Conservation (phyloP, 257 asterid species). For the Paulownia fortunei region DNA sequence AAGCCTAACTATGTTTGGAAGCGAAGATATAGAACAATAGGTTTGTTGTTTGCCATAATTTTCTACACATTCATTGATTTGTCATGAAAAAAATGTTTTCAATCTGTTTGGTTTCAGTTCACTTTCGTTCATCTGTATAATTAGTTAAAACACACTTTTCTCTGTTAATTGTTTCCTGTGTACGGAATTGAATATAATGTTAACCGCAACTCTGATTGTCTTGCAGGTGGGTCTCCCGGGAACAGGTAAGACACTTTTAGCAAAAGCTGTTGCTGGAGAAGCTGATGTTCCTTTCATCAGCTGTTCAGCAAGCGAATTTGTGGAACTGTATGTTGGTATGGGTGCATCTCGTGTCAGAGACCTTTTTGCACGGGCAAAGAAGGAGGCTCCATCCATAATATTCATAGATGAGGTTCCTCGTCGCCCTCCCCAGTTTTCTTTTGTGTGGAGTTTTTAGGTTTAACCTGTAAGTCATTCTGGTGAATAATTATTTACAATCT, state of each 20-base stretch:
- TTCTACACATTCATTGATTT: slow-evolving; percentile 21
- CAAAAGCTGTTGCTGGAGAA: slow-evolving; percentile 99
- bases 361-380: slow-evolving; percentile 97
- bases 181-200: background rate
- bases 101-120: slow-evolving; percentile 18
- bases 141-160: background rate
- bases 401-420: slow-evolving; percentile 91
- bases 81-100: background rate
- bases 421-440: slow-evolving; percentile 20
- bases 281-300: slow-evolving; percentile 98
- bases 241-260: slow-evolving; percentile 98
- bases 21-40: background rate
- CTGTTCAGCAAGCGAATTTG: slow-evolving; percentile 99
- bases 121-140: slow-evolving; percentile 13
- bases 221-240: slow-evolving; percentile 97
- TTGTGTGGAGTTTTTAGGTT: slow-evolving; percentile 20
- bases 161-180: slow-evolving; percentile 1
- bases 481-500: slow-evolving; percentile 26
- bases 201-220: slow-evolving; percentile 33
- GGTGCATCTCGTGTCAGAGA: slow-evolving; percentile 99
- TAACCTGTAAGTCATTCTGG: slow-evolving; percentile 21
- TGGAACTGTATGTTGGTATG: slow-evolving; percentile 97
- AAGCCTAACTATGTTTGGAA: background rate
- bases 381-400: slow-evolving; percentile 98
- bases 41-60: slow-evolving; percentile 1